phyloP scores from a whole-genome alignment of 768 basidiomycete genomes.

The Leccinum barrowsii region DNA sequence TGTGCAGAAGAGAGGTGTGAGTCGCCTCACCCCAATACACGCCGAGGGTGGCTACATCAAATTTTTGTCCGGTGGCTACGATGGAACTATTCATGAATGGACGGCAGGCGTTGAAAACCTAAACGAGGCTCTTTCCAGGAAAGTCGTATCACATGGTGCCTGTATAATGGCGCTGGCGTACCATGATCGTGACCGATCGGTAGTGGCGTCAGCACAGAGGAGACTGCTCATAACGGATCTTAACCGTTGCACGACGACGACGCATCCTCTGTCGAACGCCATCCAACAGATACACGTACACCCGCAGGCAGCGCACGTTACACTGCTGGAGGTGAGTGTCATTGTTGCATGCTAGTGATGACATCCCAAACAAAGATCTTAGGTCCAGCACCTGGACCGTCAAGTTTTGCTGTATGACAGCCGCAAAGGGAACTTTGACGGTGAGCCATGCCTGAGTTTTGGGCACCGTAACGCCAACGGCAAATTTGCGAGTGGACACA shows the following conservation, averaged over 20 bases:
- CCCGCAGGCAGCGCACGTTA: constrained; percentile 40
- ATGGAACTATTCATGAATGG: constrained; percentile 44
- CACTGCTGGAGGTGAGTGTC: constrained; percentile 45
- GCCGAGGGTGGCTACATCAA: constrained; percentile 27
- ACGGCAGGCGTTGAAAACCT: constrained; percentile 21
- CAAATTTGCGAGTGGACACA: constrained; percentile 26
- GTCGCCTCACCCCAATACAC: constrained; percentile 40
- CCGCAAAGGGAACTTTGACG: constrained; percentile 37
- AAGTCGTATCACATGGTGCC: constrained; percentile 30
- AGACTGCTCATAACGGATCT: constrained; percentile 38
- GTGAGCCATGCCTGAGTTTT: constrained; percentile 42
- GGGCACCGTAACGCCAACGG: constrained; percentile 34
- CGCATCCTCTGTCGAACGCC: constrained; percentile 35
- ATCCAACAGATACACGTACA: constrained; percentile 46
- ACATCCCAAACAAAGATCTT: constrained; percentile 13
- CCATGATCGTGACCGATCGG: constrained; percentile 29
- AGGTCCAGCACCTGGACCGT: constrained; percentile 48
- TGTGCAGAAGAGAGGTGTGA: constrained; percentile 34
- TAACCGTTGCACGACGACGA: constrained; percentile 28
- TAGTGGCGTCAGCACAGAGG: constrained; percentile 37
- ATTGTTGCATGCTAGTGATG: constrained; percentile 10
- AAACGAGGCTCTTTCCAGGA: constrained; percentile 23
- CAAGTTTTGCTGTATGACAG: constrained; percentile 50
- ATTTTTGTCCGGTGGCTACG: constrained; percentile 50
- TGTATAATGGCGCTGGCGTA: constrained; percentile 39